Percentiles rank a stretch among this genome's conserved stretches.
Evolutionary conservation across 2,329 filamentous ascomycete genomes (phyloP).

Genomic region (Colletotrichum tanaceti): DNA sequence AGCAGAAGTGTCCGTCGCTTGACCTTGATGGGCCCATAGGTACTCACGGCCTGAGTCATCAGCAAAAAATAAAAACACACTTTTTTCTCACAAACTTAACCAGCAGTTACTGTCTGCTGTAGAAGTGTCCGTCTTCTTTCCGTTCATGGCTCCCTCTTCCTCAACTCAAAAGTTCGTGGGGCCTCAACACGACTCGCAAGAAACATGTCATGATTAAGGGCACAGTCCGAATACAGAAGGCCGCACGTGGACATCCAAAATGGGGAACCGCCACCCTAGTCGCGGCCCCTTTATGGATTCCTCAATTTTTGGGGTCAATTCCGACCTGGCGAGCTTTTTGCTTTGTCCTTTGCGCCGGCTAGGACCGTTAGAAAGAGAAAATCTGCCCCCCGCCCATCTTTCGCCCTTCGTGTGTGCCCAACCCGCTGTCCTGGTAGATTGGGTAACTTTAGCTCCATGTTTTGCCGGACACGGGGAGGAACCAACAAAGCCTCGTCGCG

Average conservation of each 20-base stretch:
- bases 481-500: background rate
- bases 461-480: background rate
- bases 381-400: constrained; percentile 16
- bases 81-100: too few species aligned
- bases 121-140: background rate
- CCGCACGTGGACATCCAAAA: constrained; percentile 28
- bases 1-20: background rate
- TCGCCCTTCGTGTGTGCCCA: background rate
- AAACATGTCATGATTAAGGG: constrained; percentile 23
- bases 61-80: too few species aligned
- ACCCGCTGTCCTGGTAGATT: constrained; percentile 6
- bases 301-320: constrained; percentile 23
- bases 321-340: constrained; percentile 1
- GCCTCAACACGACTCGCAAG: background rate
- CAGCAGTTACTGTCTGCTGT: too few species aligned
- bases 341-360: background rate
- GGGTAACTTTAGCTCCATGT: too few species aligned
- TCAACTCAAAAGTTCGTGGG: background rate
- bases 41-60: too few species aligned
- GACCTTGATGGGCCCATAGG: too few species aligned
- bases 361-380: constrained; percentile 15
- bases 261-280: constrained; percentile 23
- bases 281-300: constrained; percentile 28
- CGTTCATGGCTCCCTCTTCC: background rate
- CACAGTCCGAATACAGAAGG: constrained; percentile 23